Evolutionary conservation across 192 early-diverging fungal genomes (phyloP).

Genomic region (Backusella luteola): DNA sequence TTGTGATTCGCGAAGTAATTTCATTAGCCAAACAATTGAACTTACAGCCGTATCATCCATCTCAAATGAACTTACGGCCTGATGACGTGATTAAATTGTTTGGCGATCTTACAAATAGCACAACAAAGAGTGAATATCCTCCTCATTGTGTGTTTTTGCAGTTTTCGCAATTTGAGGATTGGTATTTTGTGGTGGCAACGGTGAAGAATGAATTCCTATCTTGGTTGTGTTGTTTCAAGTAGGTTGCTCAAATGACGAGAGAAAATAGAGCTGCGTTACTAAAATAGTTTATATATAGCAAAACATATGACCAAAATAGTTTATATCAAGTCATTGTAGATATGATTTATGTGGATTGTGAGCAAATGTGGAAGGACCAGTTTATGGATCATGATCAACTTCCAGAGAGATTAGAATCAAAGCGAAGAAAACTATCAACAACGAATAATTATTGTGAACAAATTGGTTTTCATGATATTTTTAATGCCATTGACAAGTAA

Average conservation of each 20-base stretch:
- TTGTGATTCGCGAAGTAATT: conserved; percentile 34
- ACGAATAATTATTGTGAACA: not conserved
- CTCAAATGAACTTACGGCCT: conserved; percentile 28
- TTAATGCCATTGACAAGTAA: conserved; percentile 25
- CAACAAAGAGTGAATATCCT: conserved; percentile 20
- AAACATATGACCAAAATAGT: conserved; percentile 21
- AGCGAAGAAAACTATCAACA: not conserved
- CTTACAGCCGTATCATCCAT: conserved; percentile 28
- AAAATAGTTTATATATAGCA: not conserved
- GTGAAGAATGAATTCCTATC: conserved; percentile 32
- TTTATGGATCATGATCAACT: conserved; percentile 9
- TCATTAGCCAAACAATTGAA: conserved; percentile 40
- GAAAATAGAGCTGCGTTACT: too few relatives aligned
- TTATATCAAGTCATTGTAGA: conserved; percentile 23
- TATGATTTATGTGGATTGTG: conserved; percentile 22
- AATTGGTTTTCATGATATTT: not conserved
- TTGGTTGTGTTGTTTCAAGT: conserved; percentile 32
- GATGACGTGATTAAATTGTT: conserved; percentile 33
- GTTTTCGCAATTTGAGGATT: conserved; percentile 40
- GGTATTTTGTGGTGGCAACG: conserved; percentile 35
- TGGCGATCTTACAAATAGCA: conserved; percentile 12
- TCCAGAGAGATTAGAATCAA: not conserved
- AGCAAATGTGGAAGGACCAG: conserved; percentile 29
- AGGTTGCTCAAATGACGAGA: not conserved
- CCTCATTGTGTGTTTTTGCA: conserved; percentile 35